Evolutionary conservation across 169 alveolate genomes (phyloP).

Genomic region (Ichthyophthirius multifiliis): DNA sequence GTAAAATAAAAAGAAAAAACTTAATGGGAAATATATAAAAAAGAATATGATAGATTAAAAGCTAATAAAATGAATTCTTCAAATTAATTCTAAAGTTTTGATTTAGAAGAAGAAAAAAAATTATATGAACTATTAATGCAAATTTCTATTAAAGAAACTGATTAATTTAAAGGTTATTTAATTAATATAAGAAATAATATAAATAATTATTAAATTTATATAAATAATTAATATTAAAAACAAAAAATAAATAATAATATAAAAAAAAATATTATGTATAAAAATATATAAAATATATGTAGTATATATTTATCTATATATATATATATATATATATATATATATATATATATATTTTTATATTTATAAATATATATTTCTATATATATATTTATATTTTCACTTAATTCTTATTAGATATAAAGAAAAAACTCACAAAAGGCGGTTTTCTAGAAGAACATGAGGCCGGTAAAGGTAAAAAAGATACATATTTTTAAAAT

Average conservation of each 20-base stretch:
- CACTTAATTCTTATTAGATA: neutral
- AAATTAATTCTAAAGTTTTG: neutral
- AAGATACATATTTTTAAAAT: neutral
- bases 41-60: neutral
- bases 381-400: too few species aligned
- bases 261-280: too few species aligned
- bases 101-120: neutral
- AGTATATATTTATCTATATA: too few species aligned
- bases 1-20: neutral
- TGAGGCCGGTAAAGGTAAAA: neutral
- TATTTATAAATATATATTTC: neutral
- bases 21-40: neutral
- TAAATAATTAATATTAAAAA: too few species aligned
- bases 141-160: neutral
- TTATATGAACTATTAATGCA: neutral
- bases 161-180: neutral
- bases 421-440: slow-evolving; percentile 3
- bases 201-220: neutral
- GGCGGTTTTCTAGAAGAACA: slow-evolving; percentile 24
- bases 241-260: too few species aligned
- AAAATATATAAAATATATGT: too few species aligned
- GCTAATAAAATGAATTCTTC: neutral
- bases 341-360: too few species aligned
- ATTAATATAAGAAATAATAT: neutral
- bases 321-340: too few species aligned